Percentiles rank a stretch among this genome's conserved stretches.
These are phyloP conservation scores for Saturnispora silvae DNA, from an alignment of 805 yeast genomes.

Conservation along the genomic window DNA sequence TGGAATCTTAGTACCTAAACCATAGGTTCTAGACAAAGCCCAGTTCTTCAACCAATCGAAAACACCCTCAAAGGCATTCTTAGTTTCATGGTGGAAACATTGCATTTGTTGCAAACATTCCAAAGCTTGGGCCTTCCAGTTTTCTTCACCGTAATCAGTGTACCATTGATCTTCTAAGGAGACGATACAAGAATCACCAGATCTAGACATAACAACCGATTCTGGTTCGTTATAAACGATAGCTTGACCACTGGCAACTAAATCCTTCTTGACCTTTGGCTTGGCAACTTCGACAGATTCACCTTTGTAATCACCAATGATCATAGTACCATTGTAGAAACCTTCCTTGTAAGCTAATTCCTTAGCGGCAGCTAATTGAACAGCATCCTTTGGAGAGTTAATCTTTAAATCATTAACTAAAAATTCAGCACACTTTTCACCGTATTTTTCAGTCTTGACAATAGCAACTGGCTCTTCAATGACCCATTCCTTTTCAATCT, in stretches of 20 bases:
- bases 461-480: conserved; percentile 60
- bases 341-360: conserved; percentile 95
- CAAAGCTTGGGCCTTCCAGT: conserved; percentile 74
- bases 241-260: conserved; percentile 68
- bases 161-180: conserved; percentile 98
- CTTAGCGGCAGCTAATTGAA: conserved; percentile 82
- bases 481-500: conserved; percentile 82
- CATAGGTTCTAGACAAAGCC: conserved; percentile 96
- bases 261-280: conserved; percentile 71
- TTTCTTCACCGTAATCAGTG: conserved; percentile 90
- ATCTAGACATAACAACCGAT: conserved; percentile 77
- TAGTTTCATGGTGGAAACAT: conserved; percentile 71
- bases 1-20: conserved; percentile 89
- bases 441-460: conserved; percentile 74
- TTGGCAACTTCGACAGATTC: conserved; percentile 87
- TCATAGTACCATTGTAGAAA: conserved; percentile 79
- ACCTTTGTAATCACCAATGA: conserved; percentile 74
- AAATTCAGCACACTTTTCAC: conserved; percentile 77
- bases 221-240: conserved; percentile 94
- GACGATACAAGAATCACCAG: conserved; percentile 94
- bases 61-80: conserved; percentile 87
- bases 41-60: conserved; percentile 95
- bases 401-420: conserved; percentile 82
- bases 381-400: conserved; percentile 86
- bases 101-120: conserved; percentile 71